Base-by-base conservation (phyloP, 2,329 filamentous ascomycete genomes). In the Tympanopsis confertula region DNA sequence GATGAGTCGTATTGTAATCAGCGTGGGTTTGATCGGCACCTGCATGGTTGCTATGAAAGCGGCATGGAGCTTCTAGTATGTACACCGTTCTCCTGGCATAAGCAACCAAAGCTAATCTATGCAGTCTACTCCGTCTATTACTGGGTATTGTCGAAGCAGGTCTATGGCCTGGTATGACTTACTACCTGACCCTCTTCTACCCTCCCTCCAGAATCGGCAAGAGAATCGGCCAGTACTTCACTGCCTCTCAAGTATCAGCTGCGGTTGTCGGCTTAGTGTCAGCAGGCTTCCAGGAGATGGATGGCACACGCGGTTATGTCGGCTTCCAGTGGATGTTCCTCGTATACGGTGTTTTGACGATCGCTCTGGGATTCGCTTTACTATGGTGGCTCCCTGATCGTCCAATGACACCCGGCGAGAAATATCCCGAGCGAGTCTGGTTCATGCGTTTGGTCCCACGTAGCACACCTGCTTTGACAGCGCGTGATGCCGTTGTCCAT, bases 151-250 rank as follows among this genome's bases (percentile, higher is more conserved):
- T 94, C 18, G 88, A 88, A 53, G 87, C 87, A 1, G 87, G 87
- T 35, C 87, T 94, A 81, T 94, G 87, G 87, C 87, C 87, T 0
- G 87, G 87, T 36, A 94, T 94, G 87, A 77, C 86, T 7, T 91
- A 91, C 56, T 94, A 94, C 52, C 68, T 94, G 35, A 93, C 87
- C 0, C 69, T 94, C 5, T 94, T 94, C 65, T 94, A 94, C 52
- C 87, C 87, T 5, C 86, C 87, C 0, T 85, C 83, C 4, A 73
- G 84, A 12, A 91, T 82, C 2, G 87, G 84, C 13, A 93, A 91
- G 63, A 74, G 87, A 28, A 93, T 94, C 45, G 87, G 87, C 26
- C 75, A 82, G 54, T 94, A 94, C 62, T 94, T 86, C 54, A 94
- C 86, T 2, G 87, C 87, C 1, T 75, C 86, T 0, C 87, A 94